Evolutionary conservation across 78 protist genomes (phyloP), one percentile per base, ranked within the genome.

Genomic region (Dictyostelium capitatum): DNA sequence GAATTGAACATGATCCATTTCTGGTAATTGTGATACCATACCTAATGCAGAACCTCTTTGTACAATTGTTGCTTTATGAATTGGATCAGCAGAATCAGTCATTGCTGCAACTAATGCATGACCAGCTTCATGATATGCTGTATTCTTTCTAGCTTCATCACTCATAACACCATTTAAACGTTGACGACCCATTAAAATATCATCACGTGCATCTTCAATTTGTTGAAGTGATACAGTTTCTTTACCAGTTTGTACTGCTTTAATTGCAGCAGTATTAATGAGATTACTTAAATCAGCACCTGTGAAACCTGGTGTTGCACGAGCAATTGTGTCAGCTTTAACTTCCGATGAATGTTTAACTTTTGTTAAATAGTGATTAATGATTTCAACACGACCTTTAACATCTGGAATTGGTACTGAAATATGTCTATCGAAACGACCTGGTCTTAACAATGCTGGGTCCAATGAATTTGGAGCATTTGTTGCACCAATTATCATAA

Each of bases 101-200:
- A 82, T 41, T 32, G 96, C 75, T 0, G 99, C 98, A 23, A 97
- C 97, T 32, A 98, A 75, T 2, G 99, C 99, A 81, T 98, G 99
- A 20, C 99, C 99, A 2, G 98, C 98, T 67, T 98, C 99, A 95
- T 98, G 99, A 48, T 96, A 98, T 7, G 99, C 99, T 11, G 97
- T 97, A 50, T 95, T 53, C 6, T 11, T 41, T 54, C 69, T 65
- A n/a, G 85, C 43, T 37, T 64, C 83, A 28, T 80, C 92, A 19
- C 81, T 95, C 51, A 95, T 70, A 28, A 80, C 80, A 48, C 96
- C 97, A 8, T 98, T 82, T 17, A 46, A 83, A 53, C 89, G 77
- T 20, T 80, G 79, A 79, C 90, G 62, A 28, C 96, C 95, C 95
- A 91, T 91, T 19, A 91, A 89, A 50, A 99, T 98, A 8, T 95